Conservation (phyloP, 495 filamentous ascomycete species). For the Penicilliopsis zonata region DNA sequence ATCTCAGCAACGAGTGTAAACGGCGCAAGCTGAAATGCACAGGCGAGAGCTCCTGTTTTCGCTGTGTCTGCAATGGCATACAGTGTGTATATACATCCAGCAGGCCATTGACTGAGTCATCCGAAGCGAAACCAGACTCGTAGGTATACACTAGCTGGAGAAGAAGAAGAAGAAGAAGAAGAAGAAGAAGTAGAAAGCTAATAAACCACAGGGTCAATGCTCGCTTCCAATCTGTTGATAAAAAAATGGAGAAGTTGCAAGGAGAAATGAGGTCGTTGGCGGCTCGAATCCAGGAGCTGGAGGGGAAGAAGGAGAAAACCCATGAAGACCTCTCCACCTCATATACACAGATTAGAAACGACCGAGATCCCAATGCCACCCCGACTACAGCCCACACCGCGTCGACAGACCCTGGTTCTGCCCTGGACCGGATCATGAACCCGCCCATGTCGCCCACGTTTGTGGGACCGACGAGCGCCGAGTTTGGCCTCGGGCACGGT, state of each 20-base stretch:
- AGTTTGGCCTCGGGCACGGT: constrained; percentile 19
- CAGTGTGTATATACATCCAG: constrained; percentile 49
- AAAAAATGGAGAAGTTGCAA: constrained; percentile 17
- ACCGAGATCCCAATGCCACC: constrained; percentile 1
- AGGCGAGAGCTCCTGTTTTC: constrained; percentile 62
- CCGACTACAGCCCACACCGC: neutral
- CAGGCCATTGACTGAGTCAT: too few relatives aligned
- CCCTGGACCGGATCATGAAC: constrained; percentile 24
- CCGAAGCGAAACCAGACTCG: too few relatives aligned
- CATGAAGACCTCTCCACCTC: constrained; percentile 3
- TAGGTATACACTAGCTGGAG: too few relatives aligned
- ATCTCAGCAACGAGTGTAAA: constrained; percentile 66
- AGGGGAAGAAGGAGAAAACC: constrained; percentile 7
- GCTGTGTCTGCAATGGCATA: constrained; percentile 56
- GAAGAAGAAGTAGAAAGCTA: too few relatives aligned
- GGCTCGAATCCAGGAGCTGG: constrained; percentile 20
- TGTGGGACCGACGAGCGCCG: constrained; percentile 30
- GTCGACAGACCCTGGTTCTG: neutral
- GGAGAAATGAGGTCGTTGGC: constrained; percentile 21
- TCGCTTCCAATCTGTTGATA: constrained; percentile 16
- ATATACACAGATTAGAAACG: constrained; percentile 1
- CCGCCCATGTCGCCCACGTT: constrained; percentile 24
- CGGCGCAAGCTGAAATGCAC: constrained; percentile 88
- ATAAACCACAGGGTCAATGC: constrained; percentile 10
- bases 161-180: too few relatives aligned